These are phyloP conservation scores for Elaeis oleifera DNA, from an alignment of 202 grass and related monocot species.

Conservation along the genomic window DNA sequence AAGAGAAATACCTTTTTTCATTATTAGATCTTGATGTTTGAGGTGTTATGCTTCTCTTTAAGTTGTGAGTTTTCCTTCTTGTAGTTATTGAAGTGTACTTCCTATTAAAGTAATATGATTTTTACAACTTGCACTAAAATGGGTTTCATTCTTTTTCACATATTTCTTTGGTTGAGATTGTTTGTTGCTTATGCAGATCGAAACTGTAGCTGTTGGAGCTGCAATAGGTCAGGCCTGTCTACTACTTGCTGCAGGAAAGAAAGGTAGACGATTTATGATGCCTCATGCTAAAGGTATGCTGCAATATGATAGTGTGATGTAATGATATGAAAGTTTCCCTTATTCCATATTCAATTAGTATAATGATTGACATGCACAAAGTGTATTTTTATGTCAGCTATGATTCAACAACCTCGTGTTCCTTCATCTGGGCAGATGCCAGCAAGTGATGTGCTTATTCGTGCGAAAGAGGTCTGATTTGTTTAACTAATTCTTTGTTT, in stretches of 20 bases:
- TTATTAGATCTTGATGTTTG: too few species aligned
- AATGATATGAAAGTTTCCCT: background rate
- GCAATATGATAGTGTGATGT: too few species aligned
- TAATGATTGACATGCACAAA: background rate
- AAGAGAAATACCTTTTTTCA: too few species aligned
- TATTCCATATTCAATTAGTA: background rate
- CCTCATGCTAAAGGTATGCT: conserved; percentile 69
- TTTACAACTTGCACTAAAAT: too few species aligned
- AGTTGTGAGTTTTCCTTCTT: too few species aligned
- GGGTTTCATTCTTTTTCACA: too few species aligned
- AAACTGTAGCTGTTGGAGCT: conserved; percentile 73
- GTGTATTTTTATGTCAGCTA: conserved; percentile 47
- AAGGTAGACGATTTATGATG: conserved; percentile 98
- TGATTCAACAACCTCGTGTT: conserved; percentile 88
- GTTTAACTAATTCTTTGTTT: background rate
- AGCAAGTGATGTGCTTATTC: conserved; percentile 79
- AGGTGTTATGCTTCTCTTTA: too few species aligned
- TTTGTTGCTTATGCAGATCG: conserved; percentile 43
- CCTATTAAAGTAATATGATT: too few species aligned
- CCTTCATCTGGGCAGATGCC: conserved; percentile 81
- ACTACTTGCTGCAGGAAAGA: conserved; percentile 88
- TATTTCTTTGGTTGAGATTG: too few species aligned
- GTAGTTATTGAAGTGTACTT: too few species aligned
- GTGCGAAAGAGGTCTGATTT: conserved; percentile 66
- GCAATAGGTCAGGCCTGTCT: conserved; percentile 81